Conservation (phyloP, 352 stramenopile genomes). For the Phytophthora tentaculata region DNA sequence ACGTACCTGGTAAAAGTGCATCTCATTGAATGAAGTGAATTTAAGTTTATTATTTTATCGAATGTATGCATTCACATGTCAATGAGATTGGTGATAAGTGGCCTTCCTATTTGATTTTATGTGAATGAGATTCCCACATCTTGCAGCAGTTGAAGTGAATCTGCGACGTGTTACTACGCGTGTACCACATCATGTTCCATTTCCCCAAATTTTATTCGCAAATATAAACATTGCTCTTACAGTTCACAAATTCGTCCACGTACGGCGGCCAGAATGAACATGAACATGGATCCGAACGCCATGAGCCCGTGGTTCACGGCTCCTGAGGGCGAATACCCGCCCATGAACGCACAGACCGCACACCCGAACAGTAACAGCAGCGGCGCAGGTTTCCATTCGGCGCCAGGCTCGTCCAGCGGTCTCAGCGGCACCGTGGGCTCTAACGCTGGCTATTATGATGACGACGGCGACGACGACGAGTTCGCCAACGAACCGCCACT, state of each 20-base stretch:
- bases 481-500: constrained; percentile 97
- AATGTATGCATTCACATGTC: no score
- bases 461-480: constrained; percentile 75
- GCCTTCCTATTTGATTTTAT: no score
- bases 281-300: constrained; percentile 80
- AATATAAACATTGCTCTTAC: not conserved
- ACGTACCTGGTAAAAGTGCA: no score
- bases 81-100: no score
- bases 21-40: no score
- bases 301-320: constrained; percentile 77
- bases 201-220: not conserved
- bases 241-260: constrained; percentile 13
- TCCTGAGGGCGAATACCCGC: constrained; percentile 50
- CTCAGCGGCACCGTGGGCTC: constrained; percentile 35
- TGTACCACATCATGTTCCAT: constrained; percentile 3
- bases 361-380: constrained; percentile 24
- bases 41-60: no score
- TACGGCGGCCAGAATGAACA: constrained; percentile 57
- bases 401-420: constrained; percentile 28
- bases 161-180: constrained; percentile 13
- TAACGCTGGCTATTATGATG: constrained; percentile 31
- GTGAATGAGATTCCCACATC: no score
- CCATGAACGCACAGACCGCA: constrained; percentile 34
- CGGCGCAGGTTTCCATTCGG: constrained; percentile 32
- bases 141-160: no score